A percentile compares a stretch with the other conserved stretches of the same genome.
Evolutionary conservation across 306 rosid genomes (phyloP).

Genomic region (Trifolium fragiferum): DNA sequence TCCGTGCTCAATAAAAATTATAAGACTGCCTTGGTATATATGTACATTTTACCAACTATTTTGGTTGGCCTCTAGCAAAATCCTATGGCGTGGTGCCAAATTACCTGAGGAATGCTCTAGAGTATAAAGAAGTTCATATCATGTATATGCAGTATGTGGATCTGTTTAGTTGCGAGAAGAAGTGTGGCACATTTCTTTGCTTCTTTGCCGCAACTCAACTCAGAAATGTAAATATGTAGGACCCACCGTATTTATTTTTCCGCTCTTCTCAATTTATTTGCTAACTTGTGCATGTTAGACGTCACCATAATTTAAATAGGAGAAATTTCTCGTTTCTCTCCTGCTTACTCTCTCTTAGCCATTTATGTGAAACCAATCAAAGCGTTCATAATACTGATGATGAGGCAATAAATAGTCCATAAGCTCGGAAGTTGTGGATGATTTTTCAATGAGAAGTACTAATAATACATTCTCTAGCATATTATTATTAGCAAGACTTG

Average conservation of each 20-base stretch:
- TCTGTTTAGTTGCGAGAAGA: not conserved
- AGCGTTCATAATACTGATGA: not conserved
- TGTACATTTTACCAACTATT: constrained; percentile 1
- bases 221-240: not conserved
- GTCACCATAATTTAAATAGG: not conserved
- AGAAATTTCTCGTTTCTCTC: not conserved
- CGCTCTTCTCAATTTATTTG: not conserved
- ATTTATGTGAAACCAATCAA: not conserved
- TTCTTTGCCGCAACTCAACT: not conserved
- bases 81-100: constrained; percentile 3
- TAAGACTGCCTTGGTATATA: constrained; percentile 1
- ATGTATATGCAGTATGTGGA: not conserved
- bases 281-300: too few species aligned
- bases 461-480: not conserved
- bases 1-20: constrained; percentile 10
- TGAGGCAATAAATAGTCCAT: not conserved
- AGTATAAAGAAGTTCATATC: constrained; percentile 13
- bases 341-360: not conserved
- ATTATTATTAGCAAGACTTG: not conserved
- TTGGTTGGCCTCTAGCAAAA: constrained; percentile 20
- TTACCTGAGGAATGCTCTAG: constrained; percentile 2
- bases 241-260: not conserved
- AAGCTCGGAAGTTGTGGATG: constrained; percentile 8
- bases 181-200: not conserved
- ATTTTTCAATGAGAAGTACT: not conserved